phyloP scores from a whole-genome alignment of 106 monocot genomes.

The Dendrobium catenatum region DNA sequence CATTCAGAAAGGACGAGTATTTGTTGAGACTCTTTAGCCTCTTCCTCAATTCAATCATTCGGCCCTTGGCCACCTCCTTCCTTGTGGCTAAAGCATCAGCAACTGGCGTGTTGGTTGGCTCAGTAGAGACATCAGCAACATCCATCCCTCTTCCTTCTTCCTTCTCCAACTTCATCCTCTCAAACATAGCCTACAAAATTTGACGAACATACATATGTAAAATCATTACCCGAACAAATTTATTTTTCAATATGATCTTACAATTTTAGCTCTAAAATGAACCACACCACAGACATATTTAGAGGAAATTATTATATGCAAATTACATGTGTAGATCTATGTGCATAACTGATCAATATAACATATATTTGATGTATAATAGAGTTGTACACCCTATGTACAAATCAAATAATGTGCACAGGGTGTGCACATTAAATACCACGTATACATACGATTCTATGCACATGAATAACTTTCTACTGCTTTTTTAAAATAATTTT shows the following conservation, averaged over 20 bases:
- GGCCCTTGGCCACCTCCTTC: slow-evolving; percentile 26
- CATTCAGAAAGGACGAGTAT: slow-evolving; percentile 62
- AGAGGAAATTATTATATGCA: too few species aligned
- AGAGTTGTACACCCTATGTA: too few species aligned
- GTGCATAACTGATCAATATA: too few species aligned
- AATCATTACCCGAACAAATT: neutral
- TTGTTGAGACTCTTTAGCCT: slow-evolving; percentile 51
- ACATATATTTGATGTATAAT: too few species aligned
- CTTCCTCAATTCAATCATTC: slow-evolving; percentile 32
- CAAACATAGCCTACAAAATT: slow-evolving; percentile 41
- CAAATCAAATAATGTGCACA: too few species aligned
- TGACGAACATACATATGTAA: neutral
- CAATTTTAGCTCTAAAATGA: too few species aligned
- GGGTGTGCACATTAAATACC: too few species aligned
- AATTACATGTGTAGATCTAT: too few species aligned
- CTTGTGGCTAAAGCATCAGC: neutral
- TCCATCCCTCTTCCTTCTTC: slow-evolving; percentile 71
- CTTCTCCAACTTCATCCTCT: slow-evolving; percentile 77
- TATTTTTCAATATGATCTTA: neutral
- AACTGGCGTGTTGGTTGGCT: neutral
- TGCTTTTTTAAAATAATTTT: too few species aligned
- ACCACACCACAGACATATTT: too few species aligned
- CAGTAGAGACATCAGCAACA: slow-evolving; percentile 30
- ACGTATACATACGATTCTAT: too few species aligned
- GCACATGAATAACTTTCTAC: too few species aligned